These are phyloP conservation scores for Boletus rufocinnamomeus DNA, from an alignment of 768 basidiomycete genomes.

Conservation along the genomic window DNA sequence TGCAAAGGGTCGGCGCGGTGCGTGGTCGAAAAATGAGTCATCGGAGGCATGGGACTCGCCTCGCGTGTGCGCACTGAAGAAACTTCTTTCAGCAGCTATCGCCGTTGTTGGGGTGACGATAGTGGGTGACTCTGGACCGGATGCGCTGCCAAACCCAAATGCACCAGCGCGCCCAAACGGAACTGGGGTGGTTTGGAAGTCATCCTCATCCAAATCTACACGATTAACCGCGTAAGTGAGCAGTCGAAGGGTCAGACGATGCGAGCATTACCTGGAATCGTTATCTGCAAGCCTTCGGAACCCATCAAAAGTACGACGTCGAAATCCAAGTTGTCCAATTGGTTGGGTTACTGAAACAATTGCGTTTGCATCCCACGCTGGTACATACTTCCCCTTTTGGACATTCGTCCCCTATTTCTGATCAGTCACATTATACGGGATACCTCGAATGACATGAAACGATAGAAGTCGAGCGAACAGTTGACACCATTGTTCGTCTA, in stretches of 20 bases:
- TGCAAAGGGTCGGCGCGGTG: slow-evolving; percentile 59
- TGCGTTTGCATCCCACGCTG: background rate
- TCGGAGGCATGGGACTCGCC: slow-evolving; percentile 81
- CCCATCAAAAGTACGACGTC: slow-evolving; percentile 30
- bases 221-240: background rate
- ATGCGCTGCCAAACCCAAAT: slow-evolving; percentile 48
- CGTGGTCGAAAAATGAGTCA: slow-evolving; percentile 67
- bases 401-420: slow-evolving; percentile 9
- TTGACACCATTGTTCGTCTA: background rate
- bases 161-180: slow-evolving; percentile 67
- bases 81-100: slow-evolving; percentile 53
- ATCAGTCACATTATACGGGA: too few relatives aligned
- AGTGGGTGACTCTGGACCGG: slow-evolving; percentile 70
- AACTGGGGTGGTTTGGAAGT: slow-evolving; percentile 58
- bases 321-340: background rate
- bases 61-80: slow-evolving; percentile 62
- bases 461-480: background rate
- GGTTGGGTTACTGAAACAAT: slow-evolving; percentile 4
- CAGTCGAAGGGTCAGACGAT: background rate
- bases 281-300: slow-evolving; percentile 47
- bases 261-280: slow-evolving; percentile 44
- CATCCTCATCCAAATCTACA: slow-evolving; percentile 80
- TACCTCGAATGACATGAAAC: background rate
- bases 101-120: slow-evolving; percentile 48
- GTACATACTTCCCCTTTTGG: slow-evolving; percentile 11